A percentile compares a stretch with the other conserved stretches of the same genome.
Conservation (phyloP, 2,329 filamentous ascomycete species). For the Hypoxylon sp. region DNA sequence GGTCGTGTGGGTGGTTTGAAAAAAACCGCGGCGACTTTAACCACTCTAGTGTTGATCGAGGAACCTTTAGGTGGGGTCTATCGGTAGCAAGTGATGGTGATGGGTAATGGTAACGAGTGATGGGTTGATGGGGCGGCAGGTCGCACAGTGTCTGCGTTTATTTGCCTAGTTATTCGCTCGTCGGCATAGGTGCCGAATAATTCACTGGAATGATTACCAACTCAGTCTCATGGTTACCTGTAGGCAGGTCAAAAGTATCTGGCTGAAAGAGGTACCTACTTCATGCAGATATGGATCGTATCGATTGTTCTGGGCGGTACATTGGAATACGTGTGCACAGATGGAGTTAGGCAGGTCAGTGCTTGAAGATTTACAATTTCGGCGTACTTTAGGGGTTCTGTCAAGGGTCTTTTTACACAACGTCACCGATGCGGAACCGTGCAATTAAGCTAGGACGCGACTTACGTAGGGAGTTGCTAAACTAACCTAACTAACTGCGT, state of each 20-base stretch:
- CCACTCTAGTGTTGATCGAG: conserved; percentile 48
- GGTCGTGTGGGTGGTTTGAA: conserved; percentile 46
- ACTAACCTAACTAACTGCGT: conserved; percentile 7
- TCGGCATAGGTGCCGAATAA: conserved; percentile 42
- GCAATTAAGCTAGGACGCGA: conserved; percentile 24
- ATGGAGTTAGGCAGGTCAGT: conserved; percentile 14
- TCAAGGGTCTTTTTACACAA: conserved; percentile 39
- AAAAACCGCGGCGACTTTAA: conserved; percentile 49
- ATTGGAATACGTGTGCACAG: conserved; percentile 19
- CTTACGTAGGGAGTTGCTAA: conserved; percentile 4
- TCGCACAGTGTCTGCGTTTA: conserved; percentile 42
- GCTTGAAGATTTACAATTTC: conserved; percentile 35
- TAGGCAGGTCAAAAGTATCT: conserved; percentile 10
- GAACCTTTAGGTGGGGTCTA: conserved; percentile 47
- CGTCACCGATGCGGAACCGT: conserved; percentile 40
- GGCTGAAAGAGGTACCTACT: conserved; percentile 21
- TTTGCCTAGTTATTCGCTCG: conserved; percentile 33
- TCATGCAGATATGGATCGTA: conserved; percentile 16
- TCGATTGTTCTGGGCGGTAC: conserved; percentile 34
- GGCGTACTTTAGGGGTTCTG: conserved; percentile 34
- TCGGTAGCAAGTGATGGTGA: conserved; percentile 45
- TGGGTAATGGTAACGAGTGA: conserved; percentile 37
- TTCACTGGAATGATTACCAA: conserved; percentile 22
- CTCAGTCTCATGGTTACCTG: conserved; percentile 15
- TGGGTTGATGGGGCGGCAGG: conserved; percentile 33